Evolutionary conservation across 2,329 filamentous ascomycete species (phyloP), one percentile per base, ranked within the genome.

Genomic region (Karstenula rhodostoma): DNA sequence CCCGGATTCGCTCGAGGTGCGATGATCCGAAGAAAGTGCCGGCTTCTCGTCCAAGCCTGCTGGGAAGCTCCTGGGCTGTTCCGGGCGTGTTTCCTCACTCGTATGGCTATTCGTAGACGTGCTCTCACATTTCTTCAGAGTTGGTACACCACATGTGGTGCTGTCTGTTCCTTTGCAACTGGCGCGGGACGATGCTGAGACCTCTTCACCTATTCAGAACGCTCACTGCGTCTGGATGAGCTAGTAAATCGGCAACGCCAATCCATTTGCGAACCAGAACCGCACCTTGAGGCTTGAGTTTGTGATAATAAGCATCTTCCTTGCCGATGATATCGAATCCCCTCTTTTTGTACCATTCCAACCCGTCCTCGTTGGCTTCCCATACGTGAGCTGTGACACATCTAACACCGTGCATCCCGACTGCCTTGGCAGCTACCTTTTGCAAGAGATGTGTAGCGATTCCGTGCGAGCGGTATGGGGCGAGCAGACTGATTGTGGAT

Each of bases 361-460:
- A 67, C 0, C 82, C 87, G 51, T 88, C 86, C 19, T 82, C 79
- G 58, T 89, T 89, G 23, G 82, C 83, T 65, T 87, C 86, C 82
- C 88, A 89, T 0, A 89, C 87, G 73, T 90, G 87, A 12, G 87
- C 87, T 2, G 84, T 86, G 22, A 89, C 82, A 15, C 77, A 79
- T 12, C 74, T 75, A 27, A 85, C 82, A 27, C 82, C 81, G 63
- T 87, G 84, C 57, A 83, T 77, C 33, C 79, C 78, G 4, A 83
- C 79, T 10, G 64, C 84, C 78, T 73, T 86, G 79, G 64, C 81
- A 68, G 67, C 78, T 71, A 84, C 65, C 2, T 64, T 63, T 4
- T 77, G 69, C 8, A 90, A 77, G 27, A 89, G 76, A 19, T 83
- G 81, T 12, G 84, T 80, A 2, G 87, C 87, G 25, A 89, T 81